Percentiles rank a stretch among this genome's conserved stretches.
These are phyloP conservation scores for Aspergillus sclerotiicarbonarius DNA, from an alignment of 495 filamentous ascomycete genomes.

Conservation along the genomic window DNA sequence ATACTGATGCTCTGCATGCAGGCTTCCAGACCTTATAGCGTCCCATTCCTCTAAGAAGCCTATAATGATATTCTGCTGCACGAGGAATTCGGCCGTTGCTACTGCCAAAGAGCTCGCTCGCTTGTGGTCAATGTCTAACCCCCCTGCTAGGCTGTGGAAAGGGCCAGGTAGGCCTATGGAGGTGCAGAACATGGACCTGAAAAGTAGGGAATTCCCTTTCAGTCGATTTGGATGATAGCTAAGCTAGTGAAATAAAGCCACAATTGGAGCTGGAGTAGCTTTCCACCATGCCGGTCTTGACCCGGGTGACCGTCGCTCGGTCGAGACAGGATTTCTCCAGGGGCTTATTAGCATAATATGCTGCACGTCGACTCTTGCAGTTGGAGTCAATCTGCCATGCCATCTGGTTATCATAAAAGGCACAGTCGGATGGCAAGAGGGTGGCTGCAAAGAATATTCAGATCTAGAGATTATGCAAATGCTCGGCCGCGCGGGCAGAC, in stretches of 20 bases:
- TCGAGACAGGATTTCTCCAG: slow-evolving; percentile 72
- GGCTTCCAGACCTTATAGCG: slow-evolving; percentile 69
- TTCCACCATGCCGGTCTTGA: slow-evolving; percentile 94
- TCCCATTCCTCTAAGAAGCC: slow-evolving; percentile 79
- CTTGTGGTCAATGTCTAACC: slow-evolving; percentile 57
- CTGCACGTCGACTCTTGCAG: slow-evolving; percentile 90
- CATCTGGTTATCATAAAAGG: slow-evolving; percentile 93
- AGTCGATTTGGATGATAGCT: neutral
- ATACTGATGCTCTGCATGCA: slow-evolving; percentile 19
- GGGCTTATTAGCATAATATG: slow-evolving; percentile 86
- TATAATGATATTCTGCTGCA: slow-evolving; percentile 91
- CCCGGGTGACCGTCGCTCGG: slow-evolving; percentile 60
- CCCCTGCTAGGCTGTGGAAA: slow-evolving; percentile 65
- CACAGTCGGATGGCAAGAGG: slow-evolving; percentile 69
- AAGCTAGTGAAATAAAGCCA: slow-evolving; percentile 36
- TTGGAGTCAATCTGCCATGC: slow-evolving; percentile 91
- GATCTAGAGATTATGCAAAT: slow-evolving; percentile 98
- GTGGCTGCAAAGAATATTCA: slow-evolving; percentile 70
- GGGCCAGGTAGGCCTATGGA: slow-evolving; percentile 53
- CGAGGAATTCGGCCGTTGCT: slow-evolving; percentile 68
- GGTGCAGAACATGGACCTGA: slow-evolving; percentile 64
- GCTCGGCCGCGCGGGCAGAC: slow-evolving; percentile 89
- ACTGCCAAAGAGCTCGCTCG: slow-evolving; percentile 75
- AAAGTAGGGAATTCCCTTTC: slow-evolving; percentile 30
- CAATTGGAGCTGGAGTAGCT: slow-evolving; percentile 70